Percentiles rank a stretch among this genome's conserved stretches.
Conservation (phyloP, 2,329 filamentous ascomycete genomes). For the Arthrobotrys sphaeroides region DNA sequence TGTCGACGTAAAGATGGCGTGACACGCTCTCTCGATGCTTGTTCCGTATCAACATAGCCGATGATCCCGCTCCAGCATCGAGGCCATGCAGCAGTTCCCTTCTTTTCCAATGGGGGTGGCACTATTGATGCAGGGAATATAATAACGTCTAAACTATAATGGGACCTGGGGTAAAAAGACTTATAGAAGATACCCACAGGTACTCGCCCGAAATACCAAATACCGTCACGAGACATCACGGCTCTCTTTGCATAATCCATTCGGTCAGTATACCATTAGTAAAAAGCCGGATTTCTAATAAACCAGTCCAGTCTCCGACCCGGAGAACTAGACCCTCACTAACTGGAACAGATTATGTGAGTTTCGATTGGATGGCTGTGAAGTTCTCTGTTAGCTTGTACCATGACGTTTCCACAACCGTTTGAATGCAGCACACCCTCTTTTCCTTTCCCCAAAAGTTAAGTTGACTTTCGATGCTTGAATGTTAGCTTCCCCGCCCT, state of each 20-base stretch:
- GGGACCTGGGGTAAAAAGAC: constrained; percentile 5
- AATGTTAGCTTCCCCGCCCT: constrained; percentile 6
- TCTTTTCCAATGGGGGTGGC: neutral
- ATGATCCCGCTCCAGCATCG: constrained; percentile 24
- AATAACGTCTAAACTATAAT: neutral
- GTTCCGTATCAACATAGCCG: constrained; percentile 15
- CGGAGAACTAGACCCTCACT: neutral
- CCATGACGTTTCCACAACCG: constrained; percentile 51
- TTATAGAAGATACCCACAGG: too few species aligned
- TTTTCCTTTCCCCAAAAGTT: constrained; percentile 7
- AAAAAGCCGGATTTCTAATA: constrained; percentile 44
- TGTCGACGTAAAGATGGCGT: constrained; percentile 16
- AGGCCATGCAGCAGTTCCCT: constrained; percentile 10
- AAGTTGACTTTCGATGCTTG: constrained; percentile 10
- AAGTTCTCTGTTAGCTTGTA: constrained; percentile 2
- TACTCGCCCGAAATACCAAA: neutral
- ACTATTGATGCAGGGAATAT: constrained; percentile 17
- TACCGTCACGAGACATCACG: constrained; percentile 18
- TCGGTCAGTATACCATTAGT: neutral
- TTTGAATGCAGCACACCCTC: constrained; percentile 53
- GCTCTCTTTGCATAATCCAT: neutral
- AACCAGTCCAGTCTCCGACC: constrained; percentile 12
- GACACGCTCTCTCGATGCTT: constrained; percentile 16
- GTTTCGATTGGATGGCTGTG: constrained; percentile 30
- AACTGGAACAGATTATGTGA: constrained; percentile 9